These are phyloP conservation scores for Oehlia diaphana DNA, from an alignment of 192 early-diverging fungal species.

Conservation along the genomic window DNA sequence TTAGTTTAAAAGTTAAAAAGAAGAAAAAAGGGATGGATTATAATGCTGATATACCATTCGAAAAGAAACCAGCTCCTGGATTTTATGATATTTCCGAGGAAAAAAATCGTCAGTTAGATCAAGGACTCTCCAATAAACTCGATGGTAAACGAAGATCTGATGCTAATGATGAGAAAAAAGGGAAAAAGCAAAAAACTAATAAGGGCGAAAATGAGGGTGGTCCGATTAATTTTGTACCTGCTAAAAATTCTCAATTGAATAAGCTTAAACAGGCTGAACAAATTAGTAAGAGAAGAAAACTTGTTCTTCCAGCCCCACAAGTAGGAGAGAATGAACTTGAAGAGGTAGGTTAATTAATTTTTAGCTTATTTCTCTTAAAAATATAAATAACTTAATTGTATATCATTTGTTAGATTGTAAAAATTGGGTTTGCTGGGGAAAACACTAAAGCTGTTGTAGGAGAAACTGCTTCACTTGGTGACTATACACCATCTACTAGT, in stretches of 20 bases:
- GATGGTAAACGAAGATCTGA: conserved; percentile 85
- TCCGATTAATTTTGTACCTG: conserved; percentile 55
- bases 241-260: conserved; percentile 41
- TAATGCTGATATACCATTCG: conserved; percentile 95
- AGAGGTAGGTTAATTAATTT: conserved; percentile 38
- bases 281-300: conserved; percentile 68
- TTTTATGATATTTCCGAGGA: conserved; percentile 95
- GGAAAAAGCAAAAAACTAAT: conserved; percentile 76
- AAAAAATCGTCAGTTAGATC: conserved; percentile 60
- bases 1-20: conserved; percentile 59
- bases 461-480: conserved; percentile 67
- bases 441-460: conserved; percentile 70
- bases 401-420: conserved; percentile 59
- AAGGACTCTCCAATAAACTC: conserved; percentile 73
- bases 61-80: conserved; percentile 81
- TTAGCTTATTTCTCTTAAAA: background rate
- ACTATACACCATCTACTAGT: conserved; percentile 62
- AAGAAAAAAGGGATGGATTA: conserved; percentile 85
- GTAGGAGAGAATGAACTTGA: conserved; percentile 89
- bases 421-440: conserved; percentile 82
- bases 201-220: conserved; percentile 57
- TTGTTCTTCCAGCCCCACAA: conserved; percentile 89
- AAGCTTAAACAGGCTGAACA: conserved; percentile 72
- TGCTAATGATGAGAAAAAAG: conserved; percentile 78
- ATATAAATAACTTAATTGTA: background rate